Evolutionary conservation across 768 basidiomycete species (phyloP), one percentile per base, ranked within the genome.

Genomic region (Harrya chromipes): DNA sequence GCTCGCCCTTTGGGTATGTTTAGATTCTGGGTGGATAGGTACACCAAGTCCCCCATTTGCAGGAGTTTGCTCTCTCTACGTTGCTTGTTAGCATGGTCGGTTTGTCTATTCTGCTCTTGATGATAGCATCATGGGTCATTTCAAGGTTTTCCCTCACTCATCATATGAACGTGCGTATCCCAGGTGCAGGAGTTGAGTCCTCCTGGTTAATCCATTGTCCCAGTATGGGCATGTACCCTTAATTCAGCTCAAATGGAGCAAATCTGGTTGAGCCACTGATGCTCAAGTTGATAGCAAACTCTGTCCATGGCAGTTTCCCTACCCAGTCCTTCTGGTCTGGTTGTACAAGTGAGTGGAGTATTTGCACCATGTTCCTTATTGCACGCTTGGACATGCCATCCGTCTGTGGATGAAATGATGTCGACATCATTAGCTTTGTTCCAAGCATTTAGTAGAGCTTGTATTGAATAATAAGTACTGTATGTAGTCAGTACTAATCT

Each of bases 11-110:
- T 69, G 3, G 67, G 72, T 8, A 73, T 24, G 1, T 50, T 39
- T 0, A 77, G 51, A 49, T 76, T 73, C 33, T 68, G 49, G 0
- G 70, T 73, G 0, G 72, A 70, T 8, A 77, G 39, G 37, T 72
- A 74, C 0, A 70, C 72, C 8, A 62, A 27, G 8, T 63, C 56
- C 0, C 70, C 70, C 3, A 21, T 48, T 6, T 41, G 7, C 12
- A 68, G 56, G 3, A 24, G 27, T 0, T 47, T 38, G 27, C 64
- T 58, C 10, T 52, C 34, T 4, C 50, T 23, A 2, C 63, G 21
- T 3, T 55, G 48, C 8, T 52, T 31, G 40, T 77, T 73, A 0
- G 70, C 65, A 0, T 67, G 46, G n/a, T 57, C 16, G 0, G 67
- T 67, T 27, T 73, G 69, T 57, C 35, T 0, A 71, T 60, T 0